Percentiles rank a stretch among this genome's conserved stretches.
Conservation (phyloP, 129 eudicot species). For the sunflower (Helianthus annuus) region DNA sequence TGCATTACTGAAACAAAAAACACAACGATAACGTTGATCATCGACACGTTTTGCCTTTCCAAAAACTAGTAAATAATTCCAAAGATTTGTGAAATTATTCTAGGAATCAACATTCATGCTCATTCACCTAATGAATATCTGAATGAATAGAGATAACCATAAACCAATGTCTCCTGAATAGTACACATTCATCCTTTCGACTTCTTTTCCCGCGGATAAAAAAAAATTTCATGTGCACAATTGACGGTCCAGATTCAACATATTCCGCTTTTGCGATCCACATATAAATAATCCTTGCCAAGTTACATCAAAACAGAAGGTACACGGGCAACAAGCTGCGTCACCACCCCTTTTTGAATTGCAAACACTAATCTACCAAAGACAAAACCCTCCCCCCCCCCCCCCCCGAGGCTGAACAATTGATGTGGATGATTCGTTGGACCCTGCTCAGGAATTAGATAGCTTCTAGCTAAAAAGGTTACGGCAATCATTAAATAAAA, state of each 20-base stretch:
- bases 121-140: slow-evolving; percentile 21
- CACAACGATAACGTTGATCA: slow-evolving; percentile 26
- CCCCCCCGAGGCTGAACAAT: too few relatives aligned
- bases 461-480: too few relatives aligned
- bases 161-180: slow-evolving; percentile 29
- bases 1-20: slow-evolving; percentile 26
- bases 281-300: slow-evolving; percentile 34
- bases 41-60: neutral
- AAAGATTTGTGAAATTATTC: slow-evolving; percentile 25
- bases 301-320: too few relatives aligned
- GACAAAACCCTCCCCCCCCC: too few relatives aligned
- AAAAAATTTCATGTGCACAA: slow-evolving; percentile 69
- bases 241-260: slow-evolving; percentile 63
- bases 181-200: slow-evolving; percentile 10
- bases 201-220: slow-evolving; percentile 27
- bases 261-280: slow-evolving; percentile 67
- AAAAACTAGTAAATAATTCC: slow-evolving; percentile 23
- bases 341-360: too few relatives aligned
- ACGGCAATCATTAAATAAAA: too few relatives aligned
- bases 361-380: too few relatives aligned
- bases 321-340: too few relatives aligned
- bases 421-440: too few relatives aligned
- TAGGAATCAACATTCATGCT: slow-evolving; percentile 28
- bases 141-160: slow-evolving; percentile 17
- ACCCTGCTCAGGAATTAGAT: too few relatives aligned